Evolutionary conservation across 495 filamentous ascomycete genomes (phyloP).

Genomic region (Daldinia vernicosa): DNA sequence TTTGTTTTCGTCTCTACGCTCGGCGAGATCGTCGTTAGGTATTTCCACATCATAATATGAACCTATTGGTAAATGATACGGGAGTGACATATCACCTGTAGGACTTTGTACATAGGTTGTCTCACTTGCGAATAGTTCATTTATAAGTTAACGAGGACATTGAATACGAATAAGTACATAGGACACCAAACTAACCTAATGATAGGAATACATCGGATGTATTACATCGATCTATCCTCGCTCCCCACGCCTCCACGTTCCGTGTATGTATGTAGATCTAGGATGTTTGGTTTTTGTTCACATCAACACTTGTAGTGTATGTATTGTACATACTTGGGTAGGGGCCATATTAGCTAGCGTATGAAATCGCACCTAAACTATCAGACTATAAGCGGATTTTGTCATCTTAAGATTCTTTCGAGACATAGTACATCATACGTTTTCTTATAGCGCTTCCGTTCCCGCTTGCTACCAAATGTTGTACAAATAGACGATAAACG

Average conservation of each 20-base stretch:
- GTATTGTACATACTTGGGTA: too few relatives aligned
- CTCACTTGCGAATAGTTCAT: too few relatives aligned
- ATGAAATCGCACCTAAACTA: not conserved
- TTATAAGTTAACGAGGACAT: too few relatives aligned
- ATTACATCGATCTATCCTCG: not conserved
- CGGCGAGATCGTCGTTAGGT: not conserved
- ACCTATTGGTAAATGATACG: not conserved
- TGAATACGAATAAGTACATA: not conserved
- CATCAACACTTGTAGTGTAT: not conserved
- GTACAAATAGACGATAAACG: slow-evolving; percentile 27
- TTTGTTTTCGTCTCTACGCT: not conserved
- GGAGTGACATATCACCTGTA: not conserved
- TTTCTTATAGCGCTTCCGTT: not conserved
- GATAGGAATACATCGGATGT: too few relatives aligned
- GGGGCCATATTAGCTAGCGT: not conserved
- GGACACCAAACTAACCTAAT: not conserved
- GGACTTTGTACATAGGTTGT: too few relatives aligned
- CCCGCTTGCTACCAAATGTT: slow-evolving; percentile 1
- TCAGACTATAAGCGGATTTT: not conserved
- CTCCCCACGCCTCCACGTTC: not conserved
- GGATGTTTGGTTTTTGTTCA: not conserved
- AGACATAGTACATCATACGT: not conserved
- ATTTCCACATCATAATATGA: not conserved
- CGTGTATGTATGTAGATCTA: not conserved
- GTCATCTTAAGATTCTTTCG: not conserved